Evolutionary conservation across 2,329 filamentous ascomycete species (phyloP).

Genomic region (Colletotrichum coccodes): DNA sequence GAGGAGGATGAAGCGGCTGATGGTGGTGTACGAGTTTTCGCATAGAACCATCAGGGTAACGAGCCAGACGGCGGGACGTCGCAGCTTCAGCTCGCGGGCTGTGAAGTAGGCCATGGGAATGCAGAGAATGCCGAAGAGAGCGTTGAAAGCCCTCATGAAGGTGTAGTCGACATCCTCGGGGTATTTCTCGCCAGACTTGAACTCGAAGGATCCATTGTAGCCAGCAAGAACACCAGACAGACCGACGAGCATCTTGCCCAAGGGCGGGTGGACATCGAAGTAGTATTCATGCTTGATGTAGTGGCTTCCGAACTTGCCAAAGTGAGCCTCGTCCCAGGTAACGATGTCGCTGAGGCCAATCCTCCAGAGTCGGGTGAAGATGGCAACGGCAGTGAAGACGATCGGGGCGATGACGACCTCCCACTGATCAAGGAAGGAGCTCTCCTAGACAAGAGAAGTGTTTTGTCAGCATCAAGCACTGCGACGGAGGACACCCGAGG

Average conservation of each 20-base stretch:
- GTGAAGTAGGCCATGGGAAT: conserved; percentile 96
- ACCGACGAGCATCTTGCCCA: conserved; percentile 98
- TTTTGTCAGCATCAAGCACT: conserved; percentile 36
- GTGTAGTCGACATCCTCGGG: conserved; percentile 95
- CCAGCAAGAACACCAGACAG: conserved; percentile 95
- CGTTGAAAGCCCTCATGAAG: conserved; percentile 98
- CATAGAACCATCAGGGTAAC: conserved; percentile 97
- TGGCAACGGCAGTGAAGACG: conserved; percentile 69
- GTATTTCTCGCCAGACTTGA: conserved; percentile 98
- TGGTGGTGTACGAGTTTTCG: conserved; percentile 99
- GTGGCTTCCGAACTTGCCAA: conserved; percentile 98
- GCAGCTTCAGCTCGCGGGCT: conserved; percentile 88
- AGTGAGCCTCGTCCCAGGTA: conserved; percentile 77
- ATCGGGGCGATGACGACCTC: conserved; percentile 70
- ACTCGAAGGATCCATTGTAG: conserved; percentile 99
- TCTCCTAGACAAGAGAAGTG: conserved; percentile 46
- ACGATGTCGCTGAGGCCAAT: conserved; percentile 75
- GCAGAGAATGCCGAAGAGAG: conserved; percentile 91
- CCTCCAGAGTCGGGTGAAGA: conserved; percentile 76
- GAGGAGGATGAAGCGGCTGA: conserved; percentile 96
- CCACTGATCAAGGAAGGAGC: conserved; percentile 71
- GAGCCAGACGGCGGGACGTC: conserved; percentile 89
- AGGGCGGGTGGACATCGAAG: conserved; percentile 88
- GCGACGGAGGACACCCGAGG: background rate
- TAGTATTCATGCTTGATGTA: conserved; percentile 99